phyloP scores from a whole-genome alignment of 2,329 filamentous ascomycete species.

The Neurospora crassa region DNA sequence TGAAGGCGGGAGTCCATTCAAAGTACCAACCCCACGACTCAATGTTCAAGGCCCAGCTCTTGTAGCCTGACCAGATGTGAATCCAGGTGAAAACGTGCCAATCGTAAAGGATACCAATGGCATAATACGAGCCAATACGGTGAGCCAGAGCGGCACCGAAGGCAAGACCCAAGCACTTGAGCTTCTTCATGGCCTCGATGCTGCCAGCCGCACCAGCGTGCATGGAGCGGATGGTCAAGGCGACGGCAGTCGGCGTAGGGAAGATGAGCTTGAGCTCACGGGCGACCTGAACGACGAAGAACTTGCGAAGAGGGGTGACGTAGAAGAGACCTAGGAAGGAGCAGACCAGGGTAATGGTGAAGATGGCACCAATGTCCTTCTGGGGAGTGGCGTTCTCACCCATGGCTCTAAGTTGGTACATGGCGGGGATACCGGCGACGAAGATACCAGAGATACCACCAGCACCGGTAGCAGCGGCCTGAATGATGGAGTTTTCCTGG shows the following conservation, averaged over 20 bases:
- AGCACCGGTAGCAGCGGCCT: constrained; percentile 39
- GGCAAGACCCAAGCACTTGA: constrained; percentile 39
- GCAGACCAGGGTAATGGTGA: constrained; percentile 39
- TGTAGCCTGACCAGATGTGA: constrained; percentile 44
- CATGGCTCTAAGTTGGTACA: constrained; percentile 43
- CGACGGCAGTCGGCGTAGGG: constrained; percentile 48
- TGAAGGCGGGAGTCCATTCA: constrained; percentile 49
- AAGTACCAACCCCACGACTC: constrained; percentile 51
- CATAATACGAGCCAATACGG: constrained; percentile 47
- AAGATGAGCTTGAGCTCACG: constrained; percentile 48
- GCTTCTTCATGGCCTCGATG: constrained; percentile 42
- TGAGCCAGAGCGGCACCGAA: constrained; percentile 39
- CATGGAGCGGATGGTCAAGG: constrained; percentile 50
- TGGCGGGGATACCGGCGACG: constrained; percentile 43
- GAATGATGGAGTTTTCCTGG: constrained; percentile 41
- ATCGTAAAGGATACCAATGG: constrained; percentile 47
- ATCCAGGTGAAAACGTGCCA: constrained; percentile 45
- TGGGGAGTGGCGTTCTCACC: constrained; percentile 28
- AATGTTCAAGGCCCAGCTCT: constrained; percentile 37
- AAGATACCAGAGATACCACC: constrained; percentile 46
- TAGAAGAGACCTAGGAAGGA: constrained; percentile 46
- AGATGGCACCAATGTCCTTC: constrained; percentile 38
- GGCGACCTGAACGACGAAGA: constrained; percentile 47
- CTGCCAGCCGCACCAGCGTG: constrained; percentile 43
- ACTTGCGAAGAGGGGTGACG: constrained; percentile 42